Conservation (phyloP, 371 early-diverging fungal species). For the Synchytrium microbalum region DNA sequence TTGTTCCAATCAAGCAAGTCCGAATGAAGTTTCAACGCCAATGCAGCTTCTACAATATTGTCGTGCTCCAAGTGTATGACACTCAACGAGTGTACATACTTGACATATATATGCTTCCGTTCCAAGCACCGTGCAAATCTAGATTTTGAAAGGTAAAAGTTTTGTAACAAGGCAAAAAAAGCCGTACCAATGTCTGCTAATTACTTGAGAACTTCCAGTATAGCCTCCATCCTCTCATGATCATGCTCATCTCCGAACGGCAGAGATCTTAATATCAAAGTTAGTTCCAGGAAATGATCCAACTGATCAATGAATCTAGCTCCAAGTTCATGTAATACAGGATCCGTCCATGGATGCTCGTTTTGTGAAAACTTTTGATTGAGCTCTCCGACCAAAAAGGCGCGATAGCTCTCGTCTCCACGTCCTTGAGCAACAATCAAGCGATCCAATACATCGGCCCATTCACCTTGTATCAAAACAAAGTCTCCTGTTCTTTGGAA, state of each 20-base stretch:
- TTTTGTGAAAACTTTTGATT: background rate
- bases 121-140: conserved; percentile 18
- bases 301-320: conserved; percentile 43
- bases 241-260: conserved; percentile 53
- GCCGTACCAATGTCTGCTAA: conserved; percentile 49
- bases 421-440: background rate
- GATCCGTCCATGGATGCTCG: background rate
- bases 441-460: background rate
- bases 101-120: conserved; percentile 59
- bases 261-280: conserved; percentile 50
- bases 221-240: conserved; percentile 57
- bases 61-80: conserved; percentile 50
- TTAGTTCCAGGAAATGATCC: conserved; percentile 45
- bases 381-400: background rate
- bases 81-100: conserved; percentile 61
- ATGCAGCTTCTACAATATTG: conserved; percentile 61
- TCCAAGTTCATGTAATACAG: background rate
- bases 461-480: background rate
- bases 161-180: too few relatives aligned
- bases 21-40: conserved; percentile 61
- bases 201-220: conserved; percentile 56
- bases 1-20: conserved; percentile 59
- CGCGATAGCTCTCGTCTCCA: background rate
- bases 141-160: background rate
- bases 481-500: too few relatives aligned